Evolutionary conservation across 2,329 filamentous ascomycete species (phyloP), one percentile per base, ranked within the genome.

Genomic region (Paraphoma sp.): DNA sequence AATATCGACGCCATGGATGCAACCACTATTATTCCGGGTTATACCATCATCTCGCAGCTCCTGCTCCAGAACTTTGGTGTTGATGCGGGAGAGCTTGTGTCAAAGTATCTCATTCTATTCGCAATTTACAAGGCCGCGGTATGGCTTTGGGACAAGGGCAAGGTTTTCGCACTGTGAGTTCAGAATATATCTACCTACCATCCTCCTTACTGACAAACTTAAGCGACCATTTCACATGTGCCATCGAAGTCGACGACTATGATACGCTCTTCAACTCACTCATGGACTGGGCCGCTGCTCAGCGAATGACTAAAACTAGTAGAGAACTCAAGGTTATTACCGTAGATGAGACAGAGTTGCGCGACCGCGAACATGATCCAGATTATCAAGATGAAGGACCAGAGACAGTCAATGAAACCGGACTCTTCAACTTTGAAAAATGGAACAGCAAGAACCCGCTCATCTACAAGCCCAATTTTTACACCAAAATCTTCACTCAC

Each of bases 381-480:
- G 40, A 42, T 42, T 42, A 8, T 4, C 11, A 42, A 33, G 69
- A 70, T 2, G 71, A 72, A 4, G 69, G 78, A 9, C 71, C 65
- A 7, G 72, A 76, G n/a, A 71, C 75, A 4, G 48, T 79, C 4
- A 74, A 75, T 42, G 72, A 77, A 14, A 67, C 74, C 10, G 78
- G 78, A 3, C 75, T 82, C 45, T 81, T 84, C 67, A 81, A 83
- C 59, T 83, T 79, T 62, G 78, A 78, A 55, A 80, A 80, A 56
- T 83, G 80, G 78, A 75, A 76, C 8, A 78, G 80, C 31, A 78
- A 77, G 3, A 75, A 79, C 1, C 82, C 82, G 1, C 80, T 81
- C 1, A 72, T 76, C 2, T 84, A 81, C 54, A 80, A 83, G 53
- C 82, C 82, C 1, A 80, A 81, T 54, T 79, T 79, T 50, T 81